A percentile compares a stretch with the other conserved stretches of the same genome.
These are phyloP conservation scores for Auxenochlorella pyrenoidosa DNA, from an alignment of 139 green algal species.

Conservation along the genomic window DNA sequence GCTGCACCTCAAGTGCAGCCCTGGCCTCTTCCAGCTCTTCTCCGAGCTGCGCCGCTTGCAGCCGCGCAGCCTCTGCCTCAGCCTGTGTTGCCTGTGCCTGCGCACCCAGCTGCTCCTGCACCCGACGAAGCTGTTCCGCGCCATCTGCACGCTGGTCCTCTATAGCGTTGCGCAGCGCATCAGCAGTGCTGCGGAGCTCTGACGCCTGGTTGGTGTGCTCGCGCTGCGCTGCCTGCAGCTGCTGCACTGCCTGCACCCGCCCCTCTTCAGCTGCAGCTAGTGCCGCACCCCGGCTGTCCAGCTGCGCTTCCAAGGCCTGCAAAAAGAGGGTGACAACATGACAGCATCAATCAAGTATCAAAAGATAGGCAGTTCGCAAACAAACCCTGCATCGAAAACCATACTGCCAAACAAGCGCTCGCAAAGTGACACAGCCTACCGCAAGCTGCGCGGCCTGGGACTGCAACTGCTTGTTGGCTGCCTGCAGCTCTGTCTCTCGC, in stretches of 20 bases:
- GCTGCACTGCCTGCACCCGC: not conserved
- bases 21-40: slow-evolving; percentile 27
- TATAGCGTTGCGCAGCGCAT: slow-evolving; percentile 24
- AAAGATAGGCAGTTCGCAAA: not conserved
- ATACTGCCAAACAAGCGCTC: not conserved
- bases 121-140: not conserved
- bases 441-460: not conserved
- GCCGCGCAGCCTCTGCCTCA: not conserved
- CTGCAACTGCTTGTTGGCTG: slow-evolving; percentile 19
- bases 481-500: slow-evolving; percentile 32
- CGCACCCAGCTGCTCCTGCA: not conserved
- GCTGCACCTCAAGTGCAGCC: slow-evolving; percentile 30
- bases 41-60: slow-evolving; percentile 14
- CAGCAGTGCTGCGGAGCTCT: not conserved
- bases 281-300: slow-evolving; percentile 11
- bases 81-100: not conserved
- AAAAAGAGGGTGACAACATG: not conserved
- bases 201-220: not conserved
- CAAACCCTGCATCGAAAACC: not conserved
- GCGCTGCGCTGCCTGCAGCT: not conserved
- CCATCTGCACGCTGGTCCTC: slow-evolving; percentile 24
- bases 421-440: not conserved
- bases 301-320: slow-evolving; percentile 32
- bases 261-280: not conserved
- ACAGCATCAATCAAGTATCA: not conserved